These are phyloP conservation scores for Candida buenavistaensis DNA, from an alignment of 1,139 yeast species.

Conservation along the genomic window DNA sequence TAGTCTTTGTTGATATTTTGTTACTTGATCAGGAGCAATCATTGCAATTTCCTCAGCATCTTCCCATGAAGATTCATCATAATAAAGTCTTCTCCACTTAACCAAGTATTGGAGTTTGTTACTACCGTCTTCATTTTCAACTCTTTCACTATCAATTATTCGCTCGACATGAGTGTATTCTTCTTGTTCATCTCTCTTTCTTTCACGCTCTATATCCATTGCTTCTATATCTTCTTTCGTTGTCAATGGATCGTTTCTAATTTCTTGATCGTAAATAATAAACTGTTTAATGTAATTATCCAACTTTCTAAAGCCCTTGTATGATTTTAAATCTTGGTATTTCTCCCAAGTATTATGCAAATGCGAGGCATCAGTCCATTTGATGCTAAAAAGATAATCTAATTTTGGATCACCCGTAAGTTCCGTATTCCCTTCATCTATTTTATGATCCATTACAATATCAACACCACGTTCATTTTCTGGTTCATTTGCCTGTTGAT, in stretches of 20 bases:
- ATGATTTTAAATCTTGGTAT: constrained; percentile 54
- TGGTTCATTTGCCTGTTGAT: constrained; percentile 34
- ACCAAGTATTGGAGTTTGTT: constrained; percentile 78
- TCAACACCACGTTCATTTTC: constrained; percentile 51
- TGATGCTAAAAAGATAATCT: constrained; percentile 66
- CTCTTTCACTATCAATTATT: constrained; percentile 83
- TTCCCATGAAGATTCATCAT: constrained; percentile 98
- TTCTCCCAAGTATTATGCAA: constrained; percentile 95
- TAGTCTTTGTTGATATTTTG: constrained; percentile 76
- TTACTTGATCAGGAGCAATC: constrained; percentile 81
- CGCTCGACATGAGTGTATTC: constrained; percentile 89
- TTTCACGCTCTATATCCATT: constrained; percentile 87
- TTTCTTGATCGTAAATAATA: constrained; percentile 70
- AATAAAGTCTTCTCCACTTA: constrained; percentile 91
- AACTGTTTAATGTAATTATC: constrained; percentile 87
- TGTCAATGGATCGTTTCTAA: constrained; percentile 75
- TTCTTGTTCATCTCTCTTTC: constrained; percentile 77
- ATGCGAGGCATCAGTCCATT: constrained; percentile 89
- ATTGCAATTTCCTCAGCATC: constrained; percentile 83
- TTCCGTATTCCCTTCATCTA: constrained; percentile 36
- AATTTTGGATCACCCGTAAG: constrained; percentile 55
- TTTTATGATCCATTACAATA: constrained; percentile 54
- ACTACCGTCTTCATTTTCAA: constrained; percentile 52
- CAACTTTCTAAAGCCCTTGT: constrained; percentile 78
- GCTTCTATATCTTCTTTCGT: constrained; percentile 90